Evolutionary conservation across 176 grass and related monocot genomes (phyloP).

Genomic region (Rhipidocladum racemiflorum): DNA sequence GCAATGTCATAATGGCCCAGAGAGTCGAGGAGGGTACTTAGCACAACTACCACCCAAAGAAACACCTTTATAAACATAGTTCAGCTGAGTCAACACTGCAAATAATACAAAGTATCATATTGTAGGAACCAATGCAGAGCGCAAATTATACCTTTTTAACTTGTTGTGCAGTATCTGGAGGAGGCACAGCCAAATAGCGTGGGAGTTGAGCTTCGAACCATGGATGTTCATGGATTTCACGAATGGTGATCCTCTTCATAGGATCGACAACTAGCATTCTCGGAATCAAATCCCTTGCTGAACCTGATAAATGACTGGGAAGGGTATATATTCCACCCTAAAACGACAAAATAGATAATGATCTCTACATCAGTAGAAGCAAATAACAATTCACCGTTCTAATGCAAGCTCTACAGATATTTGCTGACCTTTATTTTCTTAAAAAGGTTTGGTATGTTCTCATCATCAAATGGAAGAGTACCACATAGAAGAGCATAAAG

Average conservation of each 20-base stretch:
- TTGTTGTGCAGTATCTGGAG: conserved; percentile 63
- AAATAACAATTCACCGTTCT: neutral
- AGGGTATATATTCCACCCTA: conserved; percentile 72
- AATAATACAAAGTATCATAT: conserved; percentile 2
- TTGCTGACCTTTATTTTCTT: conserved; percentile 77
- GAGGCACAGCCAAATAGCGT: conserved; percentile 64
- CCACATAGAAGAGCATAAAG: conserved; percentile 81
- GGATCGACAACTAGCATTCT: conserved; percentile 75
- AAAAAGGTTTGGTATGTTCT: conserved; percentile 77
- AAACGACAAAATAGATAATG: conserved; percentile 6
- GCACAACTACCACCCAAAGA: neutral
- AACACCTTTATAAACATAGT: neutral
- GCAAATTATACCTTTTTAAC: conserved; percentile 54
- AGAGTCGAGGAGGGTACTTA: neutral
- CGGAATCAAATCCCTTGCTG: conserved; percentile 67
- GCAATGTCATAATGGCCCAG: neutral
- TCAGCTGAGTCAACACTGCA: neutral
- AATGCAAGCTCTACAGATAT: neutral
- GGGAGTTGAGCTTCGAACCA: conserved; percentile 67
- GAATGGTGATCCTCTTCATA: conserved; percentile 70
- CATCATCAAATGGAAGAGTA: conserved; percentile 73
- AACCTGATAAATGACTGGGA: conserved; percentile 66
- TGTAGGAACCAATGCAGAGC: neutral
- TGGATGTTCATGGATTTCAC: conserved; percentile 63
- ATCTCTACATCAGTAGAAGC: conserved; percentile 3